Evolutionary conservation across 441 rosid genomes (phyloP), one percentile per base, ranked within the genome.

Genomic region (Metrosideros polymorpha): DNA sequence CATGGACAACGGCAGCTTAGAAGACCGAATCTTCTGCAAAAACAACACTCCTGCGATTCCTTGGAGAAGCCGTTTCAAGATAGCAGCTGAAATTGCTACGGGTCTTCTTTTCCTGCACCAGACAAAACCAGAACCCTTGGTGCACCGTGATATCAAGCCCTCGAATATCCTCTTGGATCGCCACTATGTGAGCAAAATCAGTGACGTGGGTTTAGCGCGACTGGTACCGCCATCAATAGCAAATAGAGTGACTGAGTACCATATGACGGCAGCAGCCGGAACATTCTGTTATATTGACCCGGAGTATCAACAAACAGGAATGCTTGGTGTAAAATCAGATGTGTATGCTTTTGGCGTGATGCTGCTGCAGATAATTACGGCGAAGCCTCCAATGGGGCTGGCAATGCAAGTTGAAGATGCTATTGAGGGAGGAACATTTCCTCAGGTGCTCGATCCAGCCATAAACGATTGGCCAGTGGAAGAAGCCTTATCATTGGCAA

Each of bases 231-330:
- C 86, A 10, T 49, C 94, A 15, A 66, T 79, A 22, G 85, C 93
- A 42, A 90, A 92, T 86, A 84, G 25, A 76, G 87, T 87, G 82
- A 90, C 93, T 51, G 91, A 93, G 85, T 95, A 95, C 89, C 91
- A 83, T 87, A 61, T 93, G 91, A 97, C 99, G 18, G 90, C 94
- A 55, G 94, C 95, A 53, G 97, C 96, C 12, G 96, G 99, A 10
- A 96, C 99, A n/a, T 96, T 97, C 83, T 97, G 95, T 84, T 97
- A 96, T 85, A 95, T 96, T 3, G 98, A 97, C 59, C 99, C 98
- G 0, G 98, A 95, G 90, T 95, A 97, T 88, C 99, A 95, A 88
- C 98, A 94, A 89, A 90, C 96, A 4, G 99, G 99, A 84, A 63
- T 92, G 94, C 92, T 96, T 9, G 95, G 97, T 50, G 94, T 94